Evolutionary conservation across 768 basidiomycete genomes (phyloP), one percentile per base, ranked within the genome.

Genomic region (Russula sp.): DNA sequence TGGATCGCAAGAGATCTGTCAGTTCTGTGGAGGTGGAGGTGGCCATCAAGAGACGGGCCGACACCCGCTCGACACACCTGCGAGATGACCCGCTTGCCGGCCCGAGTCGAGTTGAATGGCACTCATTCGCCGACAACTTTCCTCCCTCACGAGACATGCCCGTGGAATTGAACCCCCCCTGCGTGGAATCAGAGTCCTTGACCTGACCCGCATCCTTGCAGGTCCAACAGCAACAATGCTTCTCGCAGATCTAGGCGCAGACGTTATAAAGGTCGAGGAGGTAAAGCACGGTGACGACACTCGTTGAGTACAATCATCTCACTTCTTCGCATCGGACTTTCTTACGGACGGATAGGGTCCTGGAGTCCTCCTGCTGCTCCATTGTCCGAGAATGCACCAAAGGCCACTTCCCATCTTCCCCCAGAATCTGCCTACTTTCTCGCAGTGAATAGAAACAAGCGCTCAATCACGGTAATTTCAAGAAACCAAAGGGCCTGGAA

Each of bases 361-460:
- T 76, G 77, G 77, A 69, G 63, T 34, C 76, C 76, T 9, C 78
- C 78, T 2, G 73, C 73, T 22, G 80, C 80, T 0, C 79, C 80
- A 13, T 61, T 77, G 9, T 24, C 72, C 13, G 68, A 79, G 14
- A 65, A 79, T 38, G 79, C 79, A 22, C 80, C 90, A 5, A 70
- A 75, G 49, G 79, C 80, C 61, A 75, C 88, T 0, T 72, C 81
- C 9, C 84, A 90, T 71, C 79, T 92, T 0, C 93, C 92, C 10
- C 84, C 93, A 11, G 95, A 98, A 73, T 91, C 92, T 4, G 92
- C 95, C 0, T 98, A 98, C 73, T 98, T 96, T 73, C 82, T 98
- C 7, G 83, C 90, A 0, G 85, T 83, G 0, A 98, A 98, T 73
- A 81, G 95, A 57, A 93, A 93, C 75, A 95, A 95, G 73, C 84